Conservation (phyloP, 1,284 basidiomycete species). For the Leccinum subrobustum region DNA sequence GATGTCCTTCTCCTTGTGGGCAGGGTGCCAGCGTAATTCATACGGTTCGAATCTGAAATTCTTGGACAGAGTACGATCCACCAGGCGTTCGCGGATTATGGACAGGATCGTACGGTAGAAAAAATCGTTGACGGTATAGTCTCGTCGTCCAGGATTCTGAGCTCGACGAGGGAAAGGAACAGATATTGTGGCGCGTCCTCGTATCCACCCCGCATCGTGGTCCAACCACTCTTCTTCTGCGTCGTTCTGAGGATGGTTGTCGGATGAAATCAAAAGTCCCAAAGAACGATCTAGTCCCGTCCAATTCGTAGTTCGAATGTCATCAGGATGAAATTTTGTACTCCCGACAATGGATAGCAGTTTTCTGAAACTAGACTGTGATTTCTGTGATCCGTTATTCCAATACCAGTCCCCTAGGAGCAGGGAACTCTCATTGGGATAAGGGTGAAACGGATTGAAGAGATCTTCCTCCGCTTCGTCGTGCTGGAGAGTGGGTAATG, state of each 20-base stretch:
- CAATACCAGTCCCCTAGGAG: too few species aligned
- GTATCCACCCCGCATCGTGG: not conserved
- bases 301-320: not conserved
- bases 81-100: not conserved
- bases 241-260: not conserved
- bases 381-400: too few species aligned
- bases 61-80: not conserved
- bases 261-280: not conserved
- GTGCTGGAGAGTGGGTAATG: too few species aligned
- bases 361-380: not conserved
- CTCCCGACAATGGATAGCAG: not conserved
- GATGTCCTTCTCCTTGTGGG: not conserved
- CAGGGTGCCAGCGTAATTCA: not conserved
- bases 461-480: too few species aligned
- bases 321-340: not conserved
- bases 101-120: not conserved
- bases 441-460: too few species aligned
- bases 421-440: too few species aligned
- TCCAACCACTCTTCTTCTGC: not conserved
- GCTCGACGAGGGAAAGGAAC: not conserved
- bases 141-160: not conserved
- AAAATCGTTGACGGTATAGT: not conserved
- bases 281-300: not conserved
- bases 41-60: not conserved
- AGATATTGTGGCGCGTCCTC: not conserved